Evolutionary conservation across 1,139 yeast species (phyloP).

Genomic region (Meyerozyma sp.): DNA sequence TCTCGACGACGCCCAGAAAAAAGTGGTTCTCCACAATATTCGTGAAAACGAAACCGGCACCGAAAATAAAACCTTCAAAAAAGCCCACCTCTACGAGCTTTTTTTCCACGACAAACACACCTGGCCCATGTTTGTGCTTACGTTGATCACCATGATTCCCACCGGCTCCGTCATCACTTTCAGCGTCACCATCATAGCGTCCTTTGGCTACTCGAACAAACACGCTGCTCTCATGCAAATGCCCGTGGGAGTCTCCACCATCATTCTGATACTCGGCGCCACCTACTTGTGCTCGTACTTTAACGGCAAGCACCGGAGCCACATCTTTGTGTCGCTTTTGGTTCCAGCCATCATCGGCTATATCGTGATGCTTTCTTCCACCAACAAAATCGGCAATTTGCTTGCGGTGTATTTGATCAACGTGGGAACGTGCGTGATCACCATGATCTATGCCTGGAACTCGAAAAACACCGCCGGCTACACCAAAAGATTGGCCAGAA

Average conservation of each 20-base stretch:
- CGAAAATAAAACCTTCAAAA: conserved; percentile 21
- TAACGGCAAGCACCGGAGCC: conserved; percentile 14
- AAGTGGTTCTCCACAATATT: conserved; percentile 13
- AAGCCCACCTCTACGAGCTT: conserved; percentile 24
- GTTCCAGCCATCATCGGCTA: conserved; percentile 33
- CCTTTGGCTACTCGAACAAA: conserved; percentile 29
- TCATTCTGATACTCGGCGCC: conserved; percentile 26
- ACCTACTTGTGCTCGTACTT: conserved; percentile 22
- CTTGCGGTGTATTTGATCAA: conserved; percentile 31
- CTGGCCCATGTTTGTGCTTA: conserved; percentile 31
- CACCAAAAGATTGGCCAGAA: conserved; percentile 12
- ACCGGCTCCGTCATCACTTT: conserved; percentile 39
- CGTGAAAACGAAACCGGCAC: conserved; percentile 22
- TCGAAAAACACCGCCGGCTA: conserved; percentile 14
- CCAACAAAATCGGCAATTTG: conserved; percentile 26
- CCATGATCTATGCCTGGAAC: conserved; percentile 15
- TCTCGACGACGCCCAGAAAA: conserved; percentile 31
- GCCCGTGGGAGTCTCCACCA: conserved; percentile 34
- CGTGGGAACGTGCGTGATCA: conserved; percentile 17
- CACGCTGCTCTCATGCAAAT: conserved; percentile 35
- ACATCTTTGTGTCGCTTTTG: conserved; percentile 25
- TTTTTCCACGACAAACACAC: conserved; percentile 29
- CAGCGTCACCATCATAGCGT: conserved; percentile 33
- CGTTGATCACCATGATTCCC: conserved; percentile 31
- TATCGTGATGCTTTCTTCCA: conserved; percentile 23